Percentiles rank a stretch among this genome's conserved stretches.
Conservation (phyloP, 805 yeast species). For the Kazachstania viticola region DNA sequence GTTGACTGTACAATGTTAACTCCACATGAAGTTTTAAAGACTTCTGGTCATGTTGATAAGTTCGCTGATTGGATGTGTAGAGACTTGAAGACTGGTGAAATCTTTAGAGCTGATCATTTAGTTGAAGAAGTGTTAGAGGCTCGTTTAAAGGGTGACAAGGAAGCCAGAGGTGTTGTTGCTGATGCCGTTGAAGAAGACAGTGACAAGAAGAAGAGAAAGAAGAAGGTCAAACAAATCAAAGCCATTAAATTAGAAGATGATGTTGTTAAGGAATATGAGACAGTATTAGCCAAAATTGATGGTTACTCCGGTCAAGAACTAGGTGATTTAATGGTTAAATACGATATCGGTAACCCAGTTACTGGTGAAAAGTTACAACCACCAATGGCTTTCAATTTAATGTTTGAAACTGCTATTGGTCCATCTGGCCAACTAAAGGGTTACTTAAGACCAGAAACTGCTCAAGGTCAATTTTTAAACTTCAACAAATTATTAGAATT, state of each 20-base stretch:
- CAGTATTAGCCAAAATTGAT: slow-evolving; percentile 83
- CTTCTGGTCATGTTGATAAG: slow-evolving; percentile 98
- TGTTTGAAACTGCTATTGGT: slow-evolving; percentile 99
- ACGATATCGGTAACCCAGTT: slow-evolving; percentile 82
- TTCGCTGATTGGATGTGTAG: slow-evolving; percentile 99
- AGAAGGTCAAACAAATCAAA: slow-evolving; percentile 91
- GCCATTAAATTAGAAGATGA: slow-evolving; percentile 77
- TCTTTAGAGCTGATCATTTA: slow-evolving; percentile 95
- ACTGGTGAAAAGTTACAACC: slow-evolving; percentile 77
- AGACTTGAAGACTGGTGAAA: slow-evolving; percentile 92
- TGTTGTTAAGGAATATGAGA: slow-evolving; percentile 70
- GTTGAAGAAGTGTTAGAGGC: slow-evolving; percentile 96
- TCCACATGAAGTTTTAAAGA: slow-evolving; percentile 93
- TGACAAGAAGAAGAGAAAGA: slow-evolving; percentile 86
- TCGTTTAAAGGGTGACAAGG: slow-evolving; percentile 91
- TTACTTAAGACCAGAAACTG: slow-evolving; percentile 95
- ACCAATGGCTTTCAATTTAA: slow-evolving; percentile 91
- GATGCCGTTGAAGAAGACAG: slow-evolving; percentile 51
- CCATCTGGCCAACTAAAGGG: slow-evolving; percentile 97
- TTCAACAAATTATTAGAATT: slow-evolving; percentile 86
- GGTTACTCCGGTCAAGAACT: slow-evolving; percentile 88
- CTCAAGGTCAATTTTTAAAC: slow-evolving; percentile 97
- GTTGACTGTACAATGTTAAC: slow-evolving; percentile 97
- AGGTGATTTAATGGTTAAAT: slow-evolving; percentile 76
- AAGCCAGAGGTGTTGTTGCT: slow-evolving; percentile 77